Percentiles rank a stretch among this genome's conserved stretches.
These are phyloP conservation scores for Stevia rebaudiana DNA, from an alignment of 140 eudicot genomes.

Conservation along the genomic window DNA sequence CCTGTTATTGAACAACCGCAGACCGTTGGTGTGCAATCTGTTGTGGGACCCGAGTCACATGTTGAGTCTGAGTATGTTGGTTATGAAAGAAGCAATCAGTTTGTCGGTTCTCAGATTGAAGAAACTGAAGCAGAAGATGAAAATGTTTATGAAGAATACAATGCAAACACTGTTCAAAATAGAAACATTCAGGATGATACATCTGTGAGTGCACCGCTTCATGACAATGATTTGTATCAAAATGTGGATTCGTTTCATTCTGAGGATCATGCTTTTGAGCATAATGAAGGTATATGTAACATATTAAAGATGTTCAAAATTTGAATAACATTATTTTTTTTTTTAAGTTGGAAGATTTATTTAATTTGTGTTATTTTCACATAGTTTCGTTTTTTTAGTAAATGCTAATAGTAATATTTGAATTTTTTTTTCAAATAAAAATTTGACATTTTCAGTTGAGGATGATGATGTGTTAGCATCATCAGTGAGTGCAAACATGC, in stretches of 20 bases:
- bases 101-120: constrained; percentile 30
- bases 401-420: neutral
- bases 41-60: constrained; percentile 27
- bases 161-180: constrained; percentile 34
- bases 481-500: constrained; percentile 64
- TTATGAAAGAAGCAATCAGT: constrained; percentile 38
- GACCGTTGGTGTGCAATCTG: constrained; percentile 26
- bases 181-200: constrained; percentile 43
- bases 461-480: constrained; percentile 52
- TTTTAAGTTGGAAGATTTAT: no score
- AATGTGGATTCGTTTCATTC: constrained; percentile 44
- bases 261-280: constrained; percentile 42
- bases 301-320: neutral
- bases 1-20: constrained; percentile 70
- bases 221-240: constrained; percentile 39
- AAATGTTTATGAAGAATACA: constrained; percentile 33
- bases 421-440: neutral
- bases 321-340: neutral
- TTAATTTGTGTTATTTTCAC: no score
- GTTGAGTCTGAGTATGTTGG: constrained; percentile 47
- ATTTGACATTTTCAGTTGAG: constrained; percentile 38
- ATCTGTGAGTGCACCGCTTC: constrained; percentile 45
- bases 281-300: constrained; percentile 52
- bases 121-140: constrained; percentile 55
- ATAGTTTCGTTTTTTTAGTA: neutral